phyloP scores from a whole-genome alignment of 2,329 filamentous ascomycete species.

The Verticillium nubilum region DNA sequence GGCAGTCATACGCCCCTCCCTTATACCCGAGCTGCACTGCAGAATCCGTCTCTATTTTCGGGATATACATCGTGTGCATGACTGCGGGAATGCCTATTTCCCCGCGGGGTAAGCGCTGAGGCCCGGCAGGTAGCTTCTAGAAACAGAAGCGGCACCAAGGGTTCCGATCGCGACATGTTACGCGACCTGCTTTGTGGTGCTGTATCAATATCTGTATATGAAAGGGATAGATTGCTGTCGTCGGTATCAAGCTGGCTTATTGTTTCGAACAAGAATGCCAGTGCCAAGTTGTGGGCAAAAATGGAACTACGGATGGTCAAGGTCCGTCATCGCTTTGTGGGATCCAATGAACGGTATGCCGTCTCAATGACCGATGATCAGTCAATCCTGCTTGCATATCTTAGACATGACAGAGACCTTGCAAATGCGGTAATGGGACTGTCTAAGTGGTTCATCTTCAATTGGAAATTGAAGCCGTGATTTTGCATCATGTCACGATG shows the following conservation, averaged over 20 bases:
- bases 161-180: background rate
- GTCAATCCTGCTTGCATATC: background rate
- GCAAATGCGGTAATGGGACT: background rate
- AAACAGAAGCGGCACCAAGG: background rate
- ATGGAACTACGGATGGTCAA: background rate
- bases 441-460: background rate
- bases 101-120: background rate
- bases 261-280: background rate
- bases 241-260: background rate
- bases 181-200: background rate
- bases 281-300: background rate
- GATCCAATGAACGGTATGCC: background rate
- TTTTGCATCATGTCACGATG: background rate
- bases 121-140: background rate
- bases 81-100: background rate
- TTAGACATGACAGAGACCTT: background rate
- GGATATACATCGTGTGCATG: background rate
- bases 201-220: background rate
- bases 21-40: background rate
- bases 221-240: background rate
- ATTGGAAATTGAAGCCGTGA: background rate
- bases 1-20: background rate
- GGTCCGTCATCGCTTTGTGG: background rate
- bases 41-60: background rate
- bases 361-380: background rate